A percentile compares a stretch with the other conserved stretches of the same genome.
Conservation (phyloP, 225 moss, liverwort and hornwort species). For the Bryoerythrophyllum caledonicum region DNA sequence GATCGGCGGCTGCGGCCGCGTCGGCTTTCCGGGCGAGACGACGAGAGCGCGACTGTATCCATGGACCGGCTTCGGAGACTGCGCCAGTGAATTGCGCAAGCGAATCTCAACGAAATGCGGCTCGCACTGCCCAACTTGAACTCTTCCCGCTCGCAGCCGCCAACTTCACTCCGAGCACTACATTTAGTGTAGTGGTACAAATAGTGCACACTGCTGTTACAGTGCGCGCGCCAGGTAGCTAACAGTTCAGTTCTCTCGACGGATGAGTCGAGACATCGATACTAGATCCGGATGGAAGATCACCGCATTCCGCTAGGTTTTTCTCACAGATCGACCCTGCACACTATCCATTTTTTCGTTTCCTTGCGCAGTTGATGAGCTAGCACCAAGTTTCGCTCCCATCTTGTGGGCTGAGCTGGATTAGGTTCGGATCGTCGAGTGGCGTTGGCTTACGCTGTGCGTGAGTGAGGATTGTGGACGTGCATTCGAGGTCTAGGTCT, state of each 20-base stretch:
- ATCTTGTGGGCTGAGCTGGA: constrained; percentile 4
- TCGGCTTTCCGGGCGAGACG: not conserved
- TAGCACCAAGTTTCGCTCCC: not conserved
- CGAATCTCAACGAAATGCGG: constrained; percentile 1
- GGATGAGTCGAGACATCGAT: not conserved
- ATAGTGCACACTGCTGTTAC: not conserved
- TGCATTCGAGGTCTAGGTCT: constrained; percentile 1
- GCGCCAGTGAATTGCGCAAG: not conserved
- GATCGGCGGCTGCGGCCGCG: not conserved
- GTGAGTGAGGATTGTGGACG: not conserved
- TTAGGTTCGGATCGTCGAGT: not conserved
- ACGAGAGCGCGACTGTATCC: not conserved
- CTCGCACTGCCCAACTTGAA: too few species aligned
- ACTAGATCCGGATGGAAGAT: not conserved
- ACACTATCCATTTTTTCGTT: not conserved
- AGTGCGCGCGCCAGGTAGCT: not conserved
- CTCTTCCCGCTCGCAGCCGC: constrained; percentile 11
- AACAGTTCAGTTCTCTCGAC: not conserved
- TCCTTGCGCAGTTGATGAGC: not conserved
- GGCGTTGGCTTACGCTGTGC: not conserved
- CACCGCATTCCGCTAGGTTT: constrained; percentile 7
- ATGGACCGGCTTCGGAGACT: not conserved
- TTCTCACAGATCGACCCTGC: not conserved
- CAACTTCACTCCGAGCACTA: not conserved
- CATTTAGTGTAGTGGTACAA: too few species aligned